Conservation (phyloP, 257 asterid species). For the Ophiorrhiza pumila region DNA sequence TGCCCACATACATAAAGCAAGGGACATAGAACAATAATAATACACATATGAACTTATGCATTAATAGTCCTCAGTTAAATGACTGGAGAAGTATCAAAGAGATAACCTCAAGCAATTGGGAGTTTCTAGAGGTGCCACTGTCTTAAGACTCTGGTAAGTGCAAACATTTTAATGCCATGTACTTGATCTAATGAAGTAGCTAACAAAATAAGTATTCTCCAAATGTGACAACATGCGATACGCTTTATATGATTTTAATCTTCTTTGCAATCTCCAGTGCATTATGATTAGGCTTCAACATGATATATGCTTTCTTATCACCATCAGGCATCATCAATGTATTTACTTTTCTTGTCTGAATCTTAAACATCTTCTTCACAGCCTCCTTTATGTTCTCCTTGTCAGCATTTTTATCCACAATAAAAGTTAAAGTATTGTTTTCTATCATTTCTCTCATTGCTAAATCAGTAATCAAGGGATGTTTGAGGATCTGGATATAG, state of each 20-base stretch:
- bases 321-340: constrained; percentile 59
- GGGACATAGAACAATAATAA: background rate
- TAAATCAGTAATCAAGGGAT: constrained; percentile 57
- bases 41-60: background rate
- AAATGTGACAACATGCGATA: background rate
- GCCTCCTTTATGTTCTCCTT: constrained; percentile 60
- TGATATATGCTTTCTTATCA: constrained; percentile 58
- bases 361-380: constrained; percentile 38
- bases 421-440: constrained; percentile 58
- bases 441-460: constrained; percentile 45
- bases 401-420: constrained; percentile 58
- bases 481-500: constrained; percentile 38
- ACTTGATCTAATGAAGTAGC: background rate
- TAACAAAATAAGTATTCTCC: background rate
- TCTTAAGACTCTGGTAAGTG: background rate
- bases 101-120: background rate
- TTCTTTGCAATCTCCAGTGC: constrained; percentile 67
- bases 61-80: background rate
- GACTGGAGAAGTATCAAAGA: background rate
- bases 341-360: constrained; percentile 54
- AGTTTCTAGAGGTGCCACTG: background rate
- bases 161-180: background rate
- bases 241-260: constrained; percentile 37
- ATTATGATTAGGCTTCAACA: constrained; percentile 38
- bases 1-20: background rate